Base-by-base conservation (phyloP, 768 basidiomycete species). In the Mrakia frigida region DNA sequence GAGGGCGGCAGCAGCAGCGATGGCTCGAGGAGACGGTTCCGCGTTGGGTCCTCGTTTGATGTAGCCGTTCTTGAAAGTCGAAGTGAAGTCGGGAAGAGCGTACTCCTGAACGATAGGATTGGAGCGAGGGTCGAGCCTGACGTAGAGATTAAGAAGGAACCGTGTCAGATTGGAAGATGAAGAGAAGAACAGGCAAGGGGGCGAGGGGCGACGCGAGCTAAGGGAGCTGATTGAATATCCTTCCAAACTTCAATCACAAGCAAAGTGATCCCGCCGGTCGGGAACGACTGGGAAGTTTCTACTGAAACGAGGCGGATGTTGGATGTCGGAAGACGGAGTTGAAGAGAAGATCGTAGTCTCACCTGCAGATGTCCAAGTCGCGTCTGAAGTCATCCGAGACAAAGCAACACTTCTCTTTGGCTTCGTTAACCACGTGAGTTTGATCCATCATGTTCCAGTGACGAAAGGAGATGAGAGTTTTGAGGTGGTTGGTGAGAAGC, bases 371-470 rank as follows among this genome's bases (percentile, higher is more conserved):
- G 83, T 94, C 91, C 75, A 93, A 84, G 83, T 97, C 94, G 67
- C 83, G 81, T 76, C 86, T 86, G 85, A 91, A 94, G 81, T 82
- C 80, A 28, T 85, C 85, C 18, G 92, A 89, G 74, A 96, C 90
- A 83, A 90, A 97, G 84, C 93, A 94, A 82, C 93, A 94, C 23
- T 88, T 83, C 83, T 98, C 94, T 83, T 96, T 94, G 80, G 93
- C 91, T 80, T 91, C 88, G 84, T 96, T 94, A 86, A 97, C 90
- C 81, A 98, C 91, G 82, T 91, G 89, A 3, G 93, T 95, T 83
- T 98, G 91, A 81, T 97, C 94, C 90, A 95, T 94, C 92, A 98
- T 93, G 83, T 98, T 93, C 92, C 93, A 98, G 82, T 98, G 95
- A 61, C 96, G 90, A 83, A 92, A 98, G 18, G 94, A 96, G 7